A percentile compares a stretch with the other conserved stretches of the same genome.
Evolutionary conservation across 345 rosid genomes (phyloP).

Genomic region (Hirschfeldia incana): DNA sequence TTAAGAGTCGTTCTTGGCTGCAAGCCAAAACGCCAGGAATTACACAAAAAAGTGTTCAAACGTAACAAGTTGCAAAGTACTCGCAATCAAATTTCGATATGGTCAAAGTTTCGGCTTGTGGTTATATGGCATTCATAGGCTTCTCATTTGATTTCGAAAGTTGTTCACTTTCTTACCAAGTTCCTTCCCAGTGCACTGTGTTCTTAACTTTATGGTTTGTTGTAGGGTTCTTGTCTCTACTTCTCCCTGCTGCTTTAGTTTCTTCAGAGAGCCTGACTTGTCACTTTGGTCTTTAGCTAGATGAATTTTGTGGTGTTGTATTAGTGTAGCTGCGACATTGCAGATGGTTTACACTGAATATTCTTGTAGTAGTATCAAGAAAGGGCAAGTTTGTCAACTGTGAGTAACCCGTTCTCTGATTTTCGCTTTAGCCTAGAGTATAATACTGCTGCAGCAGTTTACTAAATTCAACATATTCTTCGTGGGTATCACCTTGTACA

Average conservation of each 20-base stretch:
- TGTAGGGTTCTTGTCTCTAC: not conserved
- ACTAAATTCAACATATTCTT: not conserved
- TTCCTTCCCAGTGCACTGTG: not conserved
- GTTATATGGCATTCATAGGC: too few relatives aligned
- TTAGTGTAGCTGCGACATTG: not conserved
- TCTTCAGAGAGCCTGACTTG: not conserved
- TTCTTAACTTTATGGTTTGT: not conserved
- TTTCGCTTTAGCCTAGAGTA: not conserved
- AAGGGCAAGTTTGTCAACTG: not conserved
- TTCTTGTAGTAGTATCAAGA: not conserved
- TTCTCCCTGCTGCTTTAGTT: not conserved
- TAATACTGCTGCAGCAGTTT: conserved; percentile 1
- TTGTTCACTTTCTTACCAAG: too few relatives aligned
- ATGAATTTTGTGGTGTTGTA: not conserved
- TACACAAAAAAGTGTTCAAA: not conserved
- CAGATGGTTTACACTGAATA: not conserved
- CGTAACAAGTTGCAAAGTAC: too few relatives aligned
- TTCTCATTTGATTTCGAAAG: too few relatives aligned
- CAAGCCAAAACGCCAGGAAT: conserved; percentile 15
- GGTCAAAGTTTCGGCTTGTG: too few relatives aligned
- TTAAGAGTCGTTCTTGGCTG: conserved; percentile 89
- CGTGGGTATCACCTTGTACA: not conserved
- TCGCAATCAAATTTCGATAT: too few relatives aligned
- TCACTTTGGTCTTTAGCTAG: conserved; percentile 1
- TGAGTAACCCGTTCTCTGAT: not conserved